phyloP scores from a whole-genome alignment of 352 stramenopile genomes.

The Pythium sukuiense region DNA sequence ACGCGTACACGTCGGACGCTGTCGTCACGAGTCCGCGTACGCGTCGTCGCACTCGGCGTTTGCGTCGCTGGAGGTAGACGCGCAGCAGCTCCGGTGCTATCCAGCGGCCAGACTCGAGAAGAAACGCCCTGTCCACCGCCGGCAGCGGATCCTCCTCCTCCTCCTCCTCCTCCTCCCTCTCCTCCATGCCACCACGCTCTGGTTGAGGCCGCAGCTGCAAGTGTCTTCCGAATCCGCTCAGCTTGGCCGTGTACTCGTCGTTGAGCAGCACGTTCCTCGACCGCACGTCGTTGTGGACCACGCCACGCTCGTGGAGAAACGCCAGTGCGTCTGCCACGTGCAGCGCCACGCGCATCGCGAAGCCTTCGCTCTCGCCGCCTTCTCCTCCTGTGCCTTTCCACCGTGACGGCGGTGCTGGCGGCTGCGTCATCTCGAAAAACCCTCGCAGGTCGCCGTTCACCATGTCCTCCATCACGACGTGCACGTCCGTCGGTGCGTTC shows the following conservation, averaged over 20 bases:
- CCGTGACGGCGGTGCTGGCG: conserved; percentile 12
- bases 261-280: conserved; percentile 26
- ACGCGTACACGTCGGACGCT: conserved; percentile 49
- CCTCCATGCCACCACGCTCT: not conserved
- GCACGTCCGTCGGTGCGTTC: conserved; percentile 43
- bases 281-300: conserved; percentile 49
- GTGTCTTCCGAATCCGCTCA: conserved; percentile 45
- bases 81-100: conserved; percentile 47
- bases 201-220: conserved; percentile 6
- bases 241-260: conserved; percentile 32
- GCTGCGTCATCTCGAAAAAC: conserved; percentile 24
- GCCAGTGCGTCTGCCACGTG: conserved; percentile 39
- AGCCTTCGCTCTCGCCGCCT: conserved; percentile 4
- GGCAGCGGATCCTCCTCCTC: conserved; percentile 5
- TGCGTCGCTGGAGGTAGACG: conserved; percentile 9
- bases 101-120: conserved; percentile 32
- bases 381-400: conserved; percentile 5
- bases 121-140: conserved; percentile 16
- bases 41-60: not conserved
- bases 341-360: conserved; percentile 16
- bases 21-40: conserved; percentile 17
- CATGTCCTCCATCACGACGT: conserved; percentile 55
- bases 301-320: conserved; percentile 44
- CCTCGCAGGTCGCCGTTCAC: conserved; percentile 45
- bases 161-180: not conserved